Evolutionary conservation across 148 eudicot species (phyloP), one percentile per base, ranked within the genome.

Genomic region (Pouteria glomerata): DNA sequence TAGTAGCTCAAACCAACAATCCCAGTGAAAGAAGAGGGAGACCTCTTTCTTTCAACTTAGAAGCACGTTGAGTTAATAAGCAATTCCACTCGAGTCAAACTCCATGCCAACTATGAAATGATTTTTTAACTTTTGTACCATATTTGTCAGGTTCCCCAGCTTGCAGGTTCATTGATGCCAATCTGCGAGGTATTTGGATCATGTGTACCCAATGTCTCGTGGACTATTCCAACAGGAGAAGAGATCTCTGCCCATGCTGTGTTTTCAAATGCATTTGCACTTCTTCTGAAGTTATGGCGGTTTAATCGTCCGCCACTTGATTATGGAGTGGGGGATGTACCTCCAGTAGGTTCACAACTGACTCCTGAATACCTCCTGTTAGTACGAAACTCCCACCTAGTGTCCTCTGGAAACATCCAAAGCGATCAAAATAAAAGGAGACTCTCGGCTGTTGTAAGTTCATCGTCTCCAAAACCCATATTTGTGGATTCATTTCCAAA

Each of bases 111-210:
- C 44, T 39, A 39, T 39, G 5, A 10, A 39, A 5, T 39, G 44
- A 10, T 10, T 4, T 39, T 39, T 39, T 39, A 5, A 10, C 44
- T 39, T 39, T 39, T 39, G 5, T 39, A 39, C 44, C 23, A 2
- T 66, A 0, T n/a, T 66, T 79, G 63, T 47, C 73, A 88, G 93
- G 90, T 84, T 71, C 90, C 93, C 48, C 86, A 84, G 74, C 84
- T 88, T 77, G 93, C 93, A 42, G 93, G 77, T 59, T 79, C 89
- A n/a, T 77, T 88, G 64, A 88, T 88, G 90, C 84, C 87, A 42
- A 84, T 88, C 42, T 88, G 93, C 75, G 93, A 88, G 77, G 85
- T 77, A 50, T 88, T 88, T 63, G 93, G 93, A 35, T 86, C 90
- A 31, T 81, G 85, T 64, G 72, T 77, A 44, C 88, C 88, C 21